A percentile compares a stretch with the other conserved stretches of the same genome.
These are phyloP conservation scores for Harringtonia lauricola DNA, from an alignment of 2,329 filamentous ascomycete genomes.

Conservation along the genomic window DNA sequence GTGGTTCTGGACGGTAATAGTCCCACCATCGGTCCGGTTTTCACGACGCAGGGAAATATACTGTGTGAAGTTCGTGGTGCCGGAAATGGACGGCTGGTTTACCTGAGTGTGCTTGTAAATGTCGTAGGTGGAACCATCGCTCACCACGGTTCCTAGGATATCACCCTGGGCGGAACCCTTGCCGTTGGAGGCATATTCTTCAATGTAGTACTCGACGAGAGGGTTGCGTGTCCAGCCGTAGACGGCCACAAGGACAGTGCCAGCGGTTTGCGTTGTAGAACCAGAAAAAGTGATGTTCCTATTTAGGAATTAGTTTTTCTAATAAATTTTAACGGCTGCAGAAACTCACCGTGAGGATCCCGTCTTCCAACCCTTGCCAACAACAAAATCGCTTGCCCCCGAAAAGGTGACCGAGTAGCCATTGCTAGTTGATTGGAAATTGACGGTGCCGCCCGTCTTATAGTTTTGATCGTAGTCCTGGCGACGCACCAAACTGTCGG, in stretches of 20 bases:
- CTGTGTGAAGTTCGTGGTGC: slow-evolving; percentile 35
- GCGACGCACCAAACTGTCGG: slow-evolving; percentile 4
- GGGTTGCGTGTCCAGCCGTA: slow-evolving; percentile 12
- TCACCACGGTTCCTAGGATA: slow-evolving; percentile 18
- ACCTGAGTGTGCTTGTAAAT: slow-evolving; percentile 21
- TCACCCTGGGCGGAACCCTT: slow-evolving; percentile 7
- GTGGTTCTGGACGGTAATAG: slow-evolving; percentile 32
- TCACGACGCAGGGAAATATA: slow-evolving; percentile 37
- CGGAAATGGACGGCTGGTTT: slow-evolving; percentile 33
- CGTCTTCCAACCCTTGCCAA: slow-evolving; percentile 47
- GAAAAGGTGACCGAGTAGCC: slow-evolving; percentile 32
- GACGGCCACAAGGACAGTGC: slow-evolving; percentile 16
- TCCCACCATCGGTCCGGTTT: slow-evolving; percentile 37
- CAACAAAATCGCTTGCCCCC: slow-evolving; percentile 40
- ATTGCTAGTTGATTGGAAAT: slow-evolving; percentile 16
- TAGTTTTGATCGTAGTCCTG: slow-evolving; percentile 31
- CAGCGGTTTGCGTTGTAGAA: slow-evolving; percentile 10
- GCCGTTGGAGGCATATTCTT: slow-evolving; percentile 10
- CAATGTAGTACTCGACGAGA: slow-evolving; percentile 12
- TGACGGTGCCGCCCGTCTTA: slow-evolving; percentile 24
- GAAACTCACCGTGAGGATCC: slow-evolving; percentile 17
- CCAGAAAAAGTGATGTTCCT: slow-evolving; percentile 20
- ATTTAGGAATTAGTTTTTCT: too few relatives aligned
- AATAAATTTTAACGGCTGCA: too few relatives aligned
- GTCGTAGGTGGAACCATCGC: slow-evolving; percentile 23